Evolutionary conservation across 2,329 filamentous ascomycete species (phyloP).

Genomic region (Epichloe festucae): DNA sequence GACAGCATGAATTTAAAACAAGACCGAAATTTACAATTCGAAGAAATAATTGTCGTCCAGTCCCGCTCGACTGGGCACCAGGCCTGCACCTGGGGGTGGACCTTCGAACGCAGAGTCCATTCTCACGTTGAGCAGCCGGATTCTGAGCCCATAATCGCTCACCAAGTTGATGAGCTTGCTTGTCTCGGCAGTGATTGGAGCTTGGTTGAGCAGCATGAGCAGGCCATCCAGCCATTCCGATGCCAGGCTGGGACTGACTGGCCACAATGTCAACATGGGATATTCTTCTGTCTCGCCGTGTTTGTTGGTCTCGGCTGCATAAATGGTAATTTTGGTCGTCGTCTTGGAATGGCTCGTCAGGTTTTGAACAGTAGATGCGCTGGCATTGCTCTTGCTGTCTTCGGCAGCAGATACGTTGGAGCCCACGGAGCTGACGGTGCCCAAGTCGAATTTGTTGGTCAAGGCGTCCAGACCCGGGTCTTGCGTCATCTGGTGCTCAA

Average conservation of each 20-base stretch:
- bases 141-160: conserved; percentile 82
- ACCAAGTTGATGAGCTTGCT: conserved; percentile 79
- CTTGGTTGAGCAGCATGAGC: conserved; percentile 86
- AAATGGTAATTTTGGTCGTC: conserved; percentile 83
- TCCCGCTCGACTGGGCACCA: conserved; percentile 70
- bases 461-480: conserved; percentile 63
- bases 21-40: conserved; percentile 39
- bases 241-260: conserved; percentile 66
- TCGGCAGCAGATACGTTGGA: conserved; percentile 71
- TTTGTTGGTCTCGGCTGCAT: conserved; percentile 31
- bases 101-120: conserved; percentile 65
- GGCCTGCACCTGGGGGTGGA: conserved; percentile 54
- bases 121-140: conserved; percentile 79
- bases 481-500: conserved; percentile 48
- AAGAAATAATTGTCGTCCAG: conserved; percentile 92
- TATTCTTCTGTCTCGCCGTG: conserved; percentile 42
- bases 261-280: conserved; percentile 70
- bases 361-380: conserved; percentile 29
- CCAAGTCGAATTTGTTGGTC: conserved; percentile 72
- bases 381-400: conserved; percentile 32
- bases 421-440: conserved; percentile 80
- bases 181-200: conserved; percentile 93
- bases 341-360: conserved; percentile 25
- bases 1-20: no score
- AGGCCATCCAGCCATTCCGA: conserved; percentile 96